Evolutionary conservation across 2,329 filamentous ascomycete genomes (phyloP).

Genomic region (Cytospora piceae): DNA sequence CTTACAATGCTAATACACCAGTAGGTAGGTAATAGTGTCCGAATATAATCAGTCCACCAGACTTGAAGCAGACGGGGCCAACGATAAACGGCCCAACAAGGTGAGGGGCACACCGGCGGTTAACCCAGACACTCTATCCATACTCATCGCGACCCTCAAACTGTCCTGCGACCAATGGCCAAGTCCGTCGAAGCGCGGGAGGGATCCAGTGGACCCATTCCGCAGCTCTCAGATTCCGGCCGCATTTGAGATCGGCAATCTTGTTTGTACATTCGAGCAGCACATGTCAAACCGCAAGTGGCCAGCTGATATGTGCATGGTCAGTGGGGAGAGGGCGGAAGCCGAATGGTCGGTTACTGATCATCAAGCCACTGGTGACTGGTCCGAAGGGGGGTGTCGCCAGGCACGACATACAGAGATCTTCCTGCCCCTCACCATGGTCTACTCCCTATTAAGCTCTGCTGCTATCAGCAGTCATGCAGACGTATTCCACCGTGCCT

Average conservation of each 20-base stretch:
- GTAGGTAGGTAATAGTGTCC: background rate
- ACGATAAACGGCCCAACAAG: constrained; percentile 4
- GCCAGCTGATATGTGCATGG: background rate
- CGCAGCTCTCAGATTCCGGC: constrained; percentile 1
- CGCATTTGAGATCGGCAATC: background rate
- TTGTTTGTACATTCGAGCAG: constrained; percentile 2
- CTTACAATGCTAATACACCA: background rate
- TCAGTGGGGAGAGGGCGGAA: background rate
- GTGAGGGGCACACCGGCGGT: constrained; percentile 23
- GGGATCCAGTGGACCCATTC: constrained; percentile 11
- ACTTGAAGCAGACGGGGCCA: constrained; percentile 19
- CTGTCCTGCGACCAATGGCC: constrained; percentile 16
- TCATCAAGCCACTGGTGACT: background rate
- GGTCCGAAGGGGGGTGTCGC: background rate
- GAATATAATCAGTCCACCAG: background rate
- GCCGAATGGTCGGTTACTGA: background rate
- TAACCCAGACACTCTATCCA: constrained; percentile 12
- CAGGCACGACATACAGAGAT: background rate
- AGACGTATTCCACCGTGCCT: background rate
- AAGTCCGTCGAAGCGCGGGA: constrained; percentile 20
- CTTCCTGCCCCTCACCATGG: background rate
- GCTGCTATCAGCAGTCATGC: background rate
- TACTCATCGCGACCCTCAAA: constrained; percentile 19
- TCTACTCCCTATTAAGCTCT: background rate
- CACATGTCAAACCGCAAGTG: background rate